Evolutionary conservation across 768 basidiomycete genomes (phyloP).

Genomic region (Lactifluus rugatus): DNA sequence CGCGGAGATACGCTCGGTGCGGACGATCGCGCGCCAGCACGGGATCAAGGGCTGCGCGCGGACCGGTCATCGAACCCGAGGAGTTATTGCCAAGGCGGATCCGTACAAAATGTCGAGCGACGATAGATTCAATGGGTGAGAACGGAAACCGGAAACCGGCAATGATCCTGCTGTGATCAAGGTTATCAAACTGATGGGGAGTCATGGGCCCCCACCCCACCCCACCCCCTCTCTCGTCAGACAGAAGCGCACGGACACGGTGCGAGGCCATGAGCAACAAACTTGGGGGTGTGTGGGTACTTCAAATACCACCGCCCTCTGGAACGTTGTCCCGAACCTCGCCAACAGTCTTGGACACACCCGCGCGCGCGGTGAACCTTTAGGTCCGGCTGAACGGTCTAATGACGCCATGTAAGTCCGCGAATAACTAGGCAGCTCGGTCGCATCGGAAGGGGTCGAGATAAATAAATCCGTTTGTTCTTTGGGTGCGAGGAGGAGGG

Average conservation of each 20-base stretch:
- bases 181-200: neutral
- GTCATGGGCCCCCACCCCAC: conserved; percentile 1
- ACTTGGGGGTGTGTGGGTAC: too few relatives aligned
- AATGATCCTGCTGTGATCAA: neutral
- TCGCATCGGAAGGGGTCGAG: neutral
- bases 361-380: too few relatives aligned
- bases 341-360: too few relatives aligned
- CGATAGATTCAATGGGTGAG: neutral
- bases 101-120: neutral
- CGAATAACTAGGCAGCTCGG: neutral
- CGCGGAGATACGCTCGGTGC: conserved; percentile 5
- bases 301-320: too few relatives aligned
- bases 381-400: neutral
- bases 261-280: neutral
- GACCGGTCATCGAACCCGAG: neutral
- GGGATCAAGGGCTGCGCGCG: neutral
- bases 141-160: neutral
- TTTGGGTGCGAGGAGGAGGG: neutral
- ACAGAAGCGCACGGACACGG: neutral
- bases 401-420: neutral
- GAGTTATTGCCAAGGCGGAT: neutral
- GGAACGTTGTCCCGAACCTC: neutral
- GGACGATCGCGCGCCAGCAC: neutral
- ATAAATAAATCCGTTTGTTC: neutral
- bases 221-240: neutral